These are phyloP conservation scores for Fusarium sp. DNA, from an alignment of 2,329 filamentous ascomycete genomes.

Conservation along the genomic window DNA sequence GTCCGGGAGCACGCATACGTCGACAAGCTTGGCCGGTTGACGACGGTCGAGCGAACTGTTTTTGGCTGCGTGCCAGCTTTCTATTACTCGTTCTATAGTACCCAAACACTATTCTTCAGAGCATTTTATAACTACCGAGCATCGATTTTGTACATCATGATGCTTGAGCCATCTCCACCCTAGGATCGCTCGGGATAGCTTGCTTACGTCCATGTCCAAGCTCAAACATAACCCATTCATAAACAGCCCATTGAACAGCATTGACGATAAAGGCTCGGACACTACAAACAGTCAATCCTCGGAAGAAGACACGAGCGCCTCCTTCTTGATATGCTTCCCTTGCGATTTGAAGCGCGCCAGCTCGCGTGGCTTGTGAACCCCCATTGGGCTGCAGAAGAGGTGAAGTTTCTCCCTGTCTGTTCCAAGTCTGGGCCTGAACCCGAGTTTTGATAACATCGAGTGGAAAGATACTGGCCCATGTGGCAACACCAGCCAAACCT, in stretches of 20 bases:
- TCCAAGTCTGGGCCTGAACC: conserved; percentile 77
- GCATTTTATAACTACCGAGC: too few relatives aligned
- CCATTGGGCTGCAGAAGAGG: conserved; percentile 37
- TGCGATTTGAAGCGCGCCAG: conserved; percentile 72
- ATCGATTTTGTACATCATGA: background rate
- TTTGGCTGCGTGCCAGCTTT: background rate
- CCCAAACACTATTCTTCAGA: background rate
- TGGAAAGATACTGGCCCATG: conserved; percentile 91
- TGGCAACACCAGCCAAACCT: conserved; percentile 85
- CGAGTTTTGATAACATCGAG: conserved; percentile 93
- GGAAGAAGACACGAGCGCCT: conserved; percentile 73
- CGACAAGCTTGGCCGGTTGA: too few relatives aligned
- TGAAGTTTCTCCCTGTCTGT: conserved; percentile 24
- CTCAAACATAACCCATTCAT: conserved; percentile 85
- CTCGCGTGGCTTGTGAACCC: conserved; percentile 40
- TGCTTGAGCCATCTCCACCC: conserved; percentile 6
- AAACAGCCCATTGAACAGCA: conserved; percentile 90
- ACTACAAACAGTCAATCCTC: conserved; percentile 83
- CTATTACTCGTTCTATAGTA: background rate
- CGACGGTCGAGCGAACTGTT: too few relatives aligned
- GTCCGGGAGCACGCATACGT: too few relatives aligned
- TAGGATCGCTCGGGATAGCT: background rate
- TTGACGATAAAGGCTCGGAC: conserved; percentile 90
- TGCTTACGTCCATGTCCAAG: conserved; percentile 51
- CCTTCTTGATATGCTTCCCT: conserved; percentile 72